Conservation (phyloP, 352 stramenopile species). For the Globisporangium abappressorium region DNA sequence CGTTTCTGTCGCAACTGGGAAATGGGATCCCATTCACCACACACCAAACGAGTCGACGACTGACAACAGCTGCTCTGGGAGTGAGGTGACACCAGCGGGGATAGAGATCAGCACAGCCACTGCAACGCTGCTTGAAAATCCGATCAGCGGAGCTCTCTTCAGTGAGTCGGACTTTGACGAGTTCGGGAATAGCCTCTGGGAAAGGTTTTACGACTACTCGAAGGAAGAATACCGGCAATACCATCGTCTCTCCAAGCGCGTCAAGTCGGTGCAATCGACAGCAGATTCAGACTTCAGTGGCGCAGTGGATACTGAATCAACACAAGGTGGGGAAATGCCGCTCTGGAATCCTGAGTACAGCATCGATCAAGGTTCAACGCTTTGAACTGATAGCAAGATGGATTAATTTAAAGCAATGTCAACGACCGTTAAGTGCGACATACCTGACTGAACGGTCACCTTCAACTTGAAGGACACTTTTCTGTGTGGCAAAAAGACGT, state of each 20-base stretch:
- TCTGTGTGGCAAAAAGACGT: background rate
- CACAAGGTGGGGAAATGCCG: background rate
- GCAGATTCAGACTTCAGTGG: background rate
- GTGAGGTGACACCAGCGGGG: background rate
- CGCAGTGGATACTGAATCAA: background rate
- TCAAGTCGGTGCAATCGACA: conserved; percentile 17
- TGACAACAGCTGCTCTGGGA: background rate
- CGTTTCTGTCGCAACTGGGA: conserved; percentile 40
- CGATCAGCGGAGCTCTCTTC: conserved; percentile 21
- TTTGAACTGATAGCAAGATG: no score
- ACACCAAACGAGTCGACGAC: background rate
- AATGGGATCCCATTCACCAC: conserved; percentile 22
- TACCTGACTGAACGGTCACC: background rate
- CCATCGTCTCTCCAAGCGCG: conserved; percentile 63
- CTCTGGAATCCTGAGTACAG: background rate
- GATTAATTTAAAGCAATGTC: no score
- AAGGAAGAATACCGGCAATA: conserved; percentile 60
- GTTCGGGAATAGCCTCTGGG: conserved; percentile 56
- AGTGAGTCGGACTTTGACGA: conserved; percentile 50
- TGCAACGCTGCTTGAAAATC: background rate
- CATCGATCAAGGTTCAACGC: background rate
- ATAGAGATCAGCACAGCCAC: background rate
- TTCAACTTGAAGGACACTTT: background rate
- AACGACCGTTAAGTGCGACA: background rate
- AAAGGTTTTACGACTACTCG: conserved; percentile 64